Evolutionary conservation across 164 flowering plant genomes (phyloP), one percentile per base, ranked within the genome.

Genomic region (Houttuynia cordata): DNA sequence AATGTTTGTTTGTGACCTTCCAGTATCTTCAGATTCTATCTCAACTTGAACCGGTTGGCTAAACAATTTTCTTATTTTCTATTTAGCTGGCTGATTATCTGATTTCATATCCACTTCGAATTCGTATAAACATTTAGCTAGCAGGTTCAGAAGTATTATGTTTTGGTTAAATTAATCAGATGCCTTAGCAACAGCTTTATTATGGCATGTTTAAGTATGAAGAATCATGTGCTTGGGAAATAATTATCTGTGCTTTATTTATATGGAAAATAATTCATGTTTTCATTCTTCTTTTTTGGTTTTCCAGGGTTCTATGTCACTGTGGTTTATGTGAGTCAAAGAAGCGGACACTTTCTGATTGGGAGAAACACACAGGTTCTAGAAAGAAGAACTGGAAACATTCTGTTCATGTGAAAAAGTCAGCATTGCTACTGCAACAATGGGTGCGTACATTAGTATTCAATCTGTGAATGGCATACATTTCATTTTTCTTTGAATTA

Each of bases 321-420:
- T 94, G 99, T 70, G 88, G 97, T 34, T 75, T 52, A 17, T 94
- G 99, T 77, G 96, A 95, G 41, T 53, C 77, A 30, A 81, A 81
- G 64, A 91, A 87, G 74, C 83, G 75, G 69, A 75, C 83, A 55
- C 89, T 91, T 58, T 78, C 87, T 79, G 95, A 88, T 30, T 94
- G 99, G 97, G 97, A 91, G 62, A 65, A 83, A 23, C 99, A 94
- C 71, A 85, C 96, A 14, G 97, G 97, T 73, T 91, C 87, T 45
- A 90, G 79, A 68, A 70, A 72, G 51, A 90, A 76, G 74, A 88
- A 94, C 61, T 91, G 97, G 97, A 88, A 74, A 73, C 69, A 75
- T 20, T 88, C 87, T 73, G 79, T 94, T 63, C 80, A 65, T 74
- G 93, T 94, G 71, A 91, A 91, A 78, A 88, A 79, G 61, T 83